These are phyloP conservation scores for Quercus gilva DNA, from an alignment of 306 rosid species.

Conservation along the genomic window DNA sequence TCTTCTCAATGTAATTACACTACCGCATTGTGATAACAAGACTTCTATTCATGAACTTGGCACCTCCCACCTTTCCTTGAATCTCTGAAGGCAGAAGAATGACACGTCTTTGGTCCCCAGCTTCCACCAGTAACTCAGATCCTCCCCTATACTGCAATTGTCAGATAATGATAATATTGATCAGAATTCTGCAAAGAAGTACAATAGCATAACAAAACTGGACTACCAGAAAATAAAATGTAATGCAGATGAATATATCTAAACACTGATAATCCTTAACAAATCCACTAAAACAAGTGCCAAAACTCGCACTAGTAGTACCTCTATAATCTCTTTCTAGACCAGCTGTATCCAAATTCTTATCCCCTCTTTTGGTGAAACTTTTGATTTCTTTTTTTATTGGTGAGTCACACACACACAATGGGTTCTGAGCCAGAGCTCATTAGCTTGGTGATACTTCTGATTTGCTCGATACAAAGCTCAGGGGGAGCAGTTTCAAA, in stretches of 20 bases:
- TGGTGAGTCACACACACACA: too few species aligned
- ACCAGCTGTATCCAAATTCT: background rate
- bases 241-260: background rate
- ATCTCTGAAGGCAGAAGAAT: constrained; percentile 69
- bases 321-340: background rate
- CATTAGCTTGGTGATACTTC: background rate
- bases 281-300: background rate
- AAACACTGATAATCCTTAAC: background rate
- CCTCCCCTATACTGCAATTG: constrained; percentile 86
- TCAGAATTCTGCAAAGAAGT: constrained; percentile 1
- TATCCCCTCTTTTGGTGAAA: background rate
- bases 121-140: constrained; percentile 92
- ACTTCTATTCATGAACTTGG: constrained; percentile 78
- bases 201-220: background rate
- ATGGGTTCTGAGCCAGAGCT: too few species aligned
- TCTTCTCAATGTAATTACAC: background rate
- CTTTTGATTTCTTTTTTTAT: background rate
- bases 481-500: background rate
- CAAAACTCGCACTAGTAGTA: background rate
- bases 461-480: background rate
- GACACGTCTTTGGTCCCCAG: constrained; percentile 95
- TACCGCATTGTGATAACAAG: constrained; percentile 71
- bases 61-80: constrained; percentile 94
- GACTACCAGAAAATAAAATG: background rate
- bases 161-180: background rate